phyloP scores from a whole-genome alignment of 2,329 filamentous ascomycete genomes.

The Diaporthe ampelina region DNA sequence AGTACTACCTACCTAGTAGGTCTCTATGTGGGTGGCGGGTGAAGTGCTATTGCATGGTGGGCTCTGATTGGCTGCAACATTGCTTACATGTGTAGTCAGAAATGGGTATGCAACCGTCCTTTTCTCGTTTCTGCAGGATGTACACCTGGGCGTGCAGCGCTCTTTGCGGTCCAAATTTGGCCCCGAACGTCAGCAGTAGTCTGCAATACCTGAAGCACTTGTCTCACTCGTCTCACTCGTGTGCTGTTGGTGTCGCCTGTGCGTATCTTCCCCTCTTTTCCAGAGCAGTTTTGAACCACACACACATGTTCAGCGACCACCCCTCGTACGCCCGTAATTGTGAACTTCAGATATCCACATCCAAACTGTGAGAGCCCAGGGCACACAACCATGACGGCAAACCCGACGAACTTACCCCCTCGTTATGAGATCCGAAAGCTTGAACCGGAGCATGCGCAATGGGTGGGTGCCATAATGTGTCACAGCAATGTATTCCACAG shows the following conservation, averaged over 20 bases:
- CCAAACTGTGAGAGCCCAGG: too few relatives aligned
- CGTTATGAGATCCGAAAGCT: constrained; percentile 48
- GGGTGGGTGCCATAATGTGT: constrained; percentile 45
- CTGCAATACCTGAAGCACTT: background rate
- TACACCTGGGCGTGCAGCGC: too few relatives aligned
- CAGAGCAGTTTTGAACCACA: too few relatives aligned
- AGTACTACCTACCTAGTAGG: too few relatives aligned
- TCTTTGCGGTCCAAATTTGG: too few relatives aligned
- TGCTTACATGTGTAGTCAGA: too few relatives aligned
- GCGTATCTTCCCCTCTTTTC: background rate
- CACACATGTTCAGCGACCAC: too few relatives aligned
- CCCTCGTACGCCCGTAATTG: background rate
- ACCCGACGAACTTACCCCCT: constrained; percentile 3
- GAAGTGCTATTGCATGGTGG: too few relatives aligned
- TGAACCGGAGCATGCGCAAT: constrained; percentile 44
- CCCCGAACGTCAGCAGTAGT: background rate
- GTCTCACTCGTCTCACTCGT: background rate
- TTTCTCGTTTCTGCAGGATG: too few relatives aligned
- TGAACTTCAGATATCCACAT: background rate
- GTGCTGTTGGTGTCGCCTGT: background rate
- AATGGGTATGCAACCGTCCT: too few relatives aligned
- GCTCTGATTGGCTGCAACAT: too few relatives aligned
- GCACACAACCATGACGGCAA: background rate
- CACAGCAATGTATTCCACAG: constrained; percentile 47
- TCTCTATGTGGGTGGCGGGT: too few relatives aligned